Conservation (phyloP, 1,139 yeast genomes). For the Fermentozyma sake region DNA sequence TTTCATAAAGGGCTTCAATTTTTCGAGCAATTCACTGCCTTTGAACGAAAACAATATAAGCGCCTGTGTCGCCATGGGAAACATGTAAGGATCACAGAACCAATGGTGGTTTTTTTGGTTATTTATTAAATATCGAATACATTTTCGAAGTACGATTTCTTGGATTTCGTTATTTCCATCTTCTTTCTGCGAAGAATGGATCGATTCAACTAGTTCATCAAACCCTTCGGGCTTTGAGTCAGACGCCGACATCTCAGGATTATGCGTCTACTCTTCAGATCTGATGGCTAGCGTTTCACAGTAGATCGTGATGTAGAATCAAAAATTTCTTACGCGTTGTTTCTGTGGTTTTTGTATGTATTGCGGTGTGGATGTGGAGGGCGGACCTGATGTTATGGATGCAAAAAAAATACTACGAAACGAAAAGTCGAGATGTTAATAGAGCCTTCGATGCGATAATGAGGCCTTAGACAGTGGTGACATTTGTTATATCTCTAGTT, state of each 20-base stretch:
- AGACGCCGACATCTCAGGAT: slow-evolving; percentile 2
- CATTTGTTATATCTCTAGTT: no score
- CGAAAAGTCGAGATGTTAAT: no score
- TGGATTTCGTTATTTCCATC: slow-evolving; percentile 24
- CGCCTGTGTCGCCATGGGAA: slow-evolving; percentile 47
- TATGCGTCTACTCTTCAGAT: slow-evolving; percentile 1
- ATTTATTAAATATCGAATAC: slow-evolving; percentile 21
- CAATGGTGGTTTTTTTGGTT: slow-evolving; percentile 34
- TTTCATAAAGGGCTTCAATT: slow-evolving; percentile 39
- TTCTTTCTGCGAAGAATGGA: slow-evolving; percentile 20
- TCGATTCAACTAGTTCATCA: slow-evolving; percentile 19
- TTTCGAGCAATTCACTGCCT: slow-evolving; percentile 36
- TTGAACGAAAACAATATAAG: slow-evolving; percentile 59
- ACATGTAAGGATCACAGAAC: slow-evolving; percentile 51
- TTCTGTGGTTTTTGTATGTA: no score
- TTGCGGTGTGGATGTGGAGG: no score
- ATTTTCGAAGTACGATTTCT: slow-evolving; percentile 21
- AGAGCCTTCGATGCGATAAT: no score
- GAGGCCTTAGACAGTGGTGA: no score
- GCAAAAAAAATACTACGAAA: no score
- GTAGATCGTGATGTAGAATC: no score
- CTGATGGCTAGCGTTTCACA: no score
- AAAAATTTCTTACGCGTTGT: no score
- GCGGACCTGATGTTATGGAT: no score
- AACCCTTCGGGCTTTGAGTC: slow-evolving; percentile 22